Percentiles rank a stretch among this genome's conserved stretches.
These are phyloP conservation scores for Mortierella hygrophila DNA, from an alignment of 192 early-diverging fungal species.

Conservation along the genomic window DNA sequence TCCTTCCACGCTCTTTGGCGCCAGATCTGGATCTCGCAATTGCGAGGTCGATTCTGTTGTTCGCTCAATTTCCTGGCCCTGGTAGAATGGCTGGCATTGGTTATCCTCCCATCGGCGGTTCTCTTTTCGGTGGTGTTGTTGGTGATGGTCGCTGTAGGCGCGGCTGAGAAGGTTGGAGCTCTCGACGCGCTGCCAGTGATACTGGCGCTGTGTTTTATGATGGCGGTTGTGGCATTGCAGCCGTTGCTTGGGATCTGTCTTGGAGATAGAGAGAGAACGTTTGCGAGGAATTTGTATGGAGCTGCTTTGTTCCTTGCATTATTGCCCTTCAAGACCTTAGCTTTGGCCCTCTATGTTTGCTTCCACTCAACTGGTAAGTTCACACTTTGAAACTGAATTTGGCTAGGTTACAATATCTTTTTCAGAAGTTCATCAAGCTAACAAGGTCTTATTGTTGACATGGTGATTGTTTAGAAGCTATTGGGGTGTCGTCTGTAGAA, in stretches of 20 bases:
- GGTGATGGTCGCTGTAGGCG: slow-evolving; percentile 11
- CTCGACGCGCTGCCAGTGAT: slow-evolving; percentile 16
- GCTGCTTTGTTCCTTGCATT: not conserved
- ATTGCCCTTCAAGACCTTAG: not conserved
- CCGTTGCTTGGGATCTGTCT: slow-evolving; percentile 18
- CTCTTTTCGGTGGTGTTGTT: not conserved
- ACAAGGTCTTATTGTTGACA: not conserved
- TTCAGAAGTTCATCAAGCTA: too few relatives aligned
- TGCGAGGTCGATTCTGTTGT: slow-evolving; percentile 12
- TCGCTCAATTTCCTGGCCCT: slow-evolving; percentile 28
- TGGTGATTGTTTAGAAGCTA: not conserved
- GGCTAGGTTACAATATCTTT: not conserved
- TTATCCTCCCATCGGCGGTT: slow-evolving; percentile 10
- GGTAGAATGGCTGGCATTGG: slow-evolving; percentile 10
- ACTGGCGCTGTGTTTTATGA: slow-evolving; percentile 7
- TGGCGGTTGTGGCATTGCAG: not conserved
- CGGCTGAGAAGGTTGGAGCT: not conserved
- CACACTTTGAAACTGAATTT: not conserved
- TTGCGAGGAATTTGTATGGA: not conserved
- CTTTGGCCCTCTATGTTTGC: not conserved
- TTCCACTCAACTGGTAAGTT: slow-evolving; percentile 9
- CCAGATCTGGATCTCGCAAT: slow-evolving; percentile 9
- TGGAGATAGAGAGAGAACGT: not conserved
- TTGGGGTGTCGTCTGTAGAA: not conserved
- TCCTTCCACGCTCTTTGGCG: slow-evolving; percentile 18